These are phyloP conservation scores for Yamadazyma jaroonii DNA, from an alignment of 1,139 yeast species.

Conservation along the genomic window DNA sequence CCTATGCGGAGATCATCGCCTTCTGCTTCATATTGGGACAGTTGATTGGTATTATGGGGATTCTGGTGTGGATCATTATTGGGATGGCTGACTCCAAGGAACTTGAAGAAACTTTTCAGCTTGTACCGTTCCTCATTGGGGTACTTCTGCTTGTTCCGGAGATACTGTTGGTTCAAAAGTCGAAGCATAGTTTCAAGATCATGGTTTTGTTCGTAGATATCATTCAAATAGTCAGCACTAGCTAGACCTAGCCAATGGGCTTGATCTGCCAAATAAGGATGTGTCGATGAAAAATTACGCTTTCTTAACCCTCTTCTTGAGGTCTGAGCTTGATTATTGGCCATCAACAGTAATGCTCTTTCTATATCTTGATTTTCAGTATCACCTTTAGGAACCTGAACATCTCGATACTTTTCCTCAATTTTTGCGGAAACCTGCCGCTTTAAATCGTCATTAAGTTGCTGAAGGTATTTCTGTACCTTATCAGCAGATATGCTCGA, in stretches of 20 bases:
- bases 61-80: conserved; percentile 7
- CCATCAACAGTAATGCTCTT: conserved; percentile 11
- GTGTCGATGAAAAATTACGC: conserved; percentile 45
- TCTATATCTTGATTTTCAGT: conserved; percentile 8
- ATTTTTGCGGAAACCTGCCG: background rate
- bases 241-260: conserved; percentile 46
- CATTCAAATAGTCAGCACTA: conserved; percentile 34
- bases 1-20: background rate
- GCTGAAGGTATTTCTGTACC: background rate
- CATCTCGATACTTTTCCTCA: background rate
- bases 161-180: conserved; percentile 35
- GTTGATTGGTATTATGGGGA: background rate
- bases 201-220: conserved; percentile 32
- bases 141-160: conserved; percentile 27
- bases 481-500: background rate
- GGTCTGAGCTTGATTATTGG: conserved; percentile 2
- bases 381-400: background rate
- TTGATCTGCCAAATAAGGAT: conserved; percentile 48
- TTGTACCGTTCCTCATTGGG: conserved; percentile 42
- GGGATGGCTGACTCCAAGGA: conserved; percentile 25
- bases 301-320: conserved; percentile 35
- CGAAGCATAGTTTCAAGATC: conserved; percentile 34
- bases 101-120: conserved; percentile 37
- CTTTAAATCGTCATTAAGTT: background rate
- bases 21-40: conserved; percentile 3